Evolutionary conservation across 805 yeast genomes (phyloP).

Genomic region (Wickerhamiella qilinensis): DNA sequence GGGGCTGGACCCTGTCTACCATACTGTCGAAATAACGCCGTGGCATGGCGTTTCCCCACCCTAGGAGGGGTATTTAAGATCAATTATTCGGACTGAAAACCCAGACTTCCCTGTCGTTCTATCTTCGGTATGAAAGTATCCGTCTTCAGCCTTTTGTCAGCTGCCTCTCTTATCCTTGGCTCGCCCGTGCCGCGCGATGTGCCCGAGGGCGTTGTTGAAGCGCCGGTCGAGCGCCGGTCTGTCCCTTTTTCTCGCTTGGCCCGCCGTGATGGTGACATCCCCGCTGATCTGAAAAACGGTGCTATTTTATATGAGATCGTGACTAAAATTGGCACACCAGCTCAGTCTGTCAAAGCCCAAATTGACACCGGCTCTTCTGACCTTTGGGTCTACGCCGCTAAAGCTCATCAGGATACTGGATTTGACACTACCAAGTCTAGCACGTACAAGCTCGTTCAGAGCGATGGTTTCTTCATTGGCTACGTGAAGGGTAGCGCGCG

Average conservation of each 20-base stretch:
- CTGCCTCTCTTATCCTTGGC: background rate
- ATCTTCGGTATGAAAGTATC: background rate
- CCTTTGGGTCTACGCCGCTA: background rate
- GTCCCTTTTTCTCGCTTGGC: background rate
- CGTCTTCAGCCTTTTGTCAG: background rate
- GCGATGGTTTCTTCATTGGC: constrained; percentile 2
- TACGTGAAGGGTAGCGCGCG: constrained; percentile 20
- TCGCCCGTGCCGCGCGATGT: background rate
- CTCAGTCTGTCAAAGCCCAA: background rate
- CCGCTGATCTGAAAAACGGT: background rate
- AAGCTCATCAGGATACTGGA: constrained; percentile 7
- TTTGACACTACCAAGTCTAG: constrained; percentile 13
- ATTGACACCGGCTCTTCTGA: background rate
- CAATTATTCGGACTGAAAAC: too few relatives aligned
- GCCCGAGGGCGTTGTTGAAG: background rate
- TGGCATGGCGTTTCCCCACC: too few relatives aligned
- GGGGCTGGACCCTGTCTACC: too few relatives aligned
- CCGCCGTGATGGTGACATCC: background rate
- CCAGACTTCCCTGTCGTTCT: too few relatives aligned
- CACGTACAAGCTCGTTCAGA: constrained; percentile 9
- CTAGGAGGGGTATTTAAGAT: too few relatives aligned
- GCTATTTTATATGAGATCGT: background rate
- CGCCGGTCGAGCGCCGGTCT: background rate
- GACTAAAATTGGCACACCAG: background rate
- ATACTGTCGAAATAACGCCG: too few relatives aligned